Evolutionary conservation across 2,329 filamentous ascomycete genomes (phyloP).

Genomic region (Teratosphaeria destructans): DNA sequence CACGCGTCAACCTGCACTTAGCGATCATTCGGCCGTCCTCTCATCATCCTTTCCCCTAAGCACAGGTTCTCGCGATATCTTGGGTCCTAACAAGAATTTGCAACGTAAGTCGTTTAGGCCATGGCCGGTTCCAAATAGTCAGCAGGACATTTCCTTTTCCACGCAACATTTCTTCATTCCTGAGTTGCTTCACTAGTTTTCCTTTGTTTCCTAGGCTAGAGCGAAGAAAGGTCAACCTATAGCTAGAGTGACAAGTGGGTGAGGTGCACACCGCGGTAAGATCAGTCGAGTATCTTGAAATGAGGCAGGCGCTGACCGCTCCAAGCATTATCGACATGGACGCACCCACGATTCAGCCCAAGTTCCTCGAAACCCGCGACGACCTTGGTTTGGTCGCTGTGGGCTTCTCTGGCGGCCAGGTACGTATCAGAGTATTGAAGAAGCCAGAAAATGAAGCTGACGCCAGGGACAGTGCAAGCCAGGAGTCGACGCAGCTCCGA

Average conservation of each 20-base stretch:
- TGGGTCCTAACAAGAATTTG: background rate
- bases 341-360: slow-evolving; percentile 50
- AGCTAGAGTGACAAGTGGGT: background rate
- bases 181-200: background rate
- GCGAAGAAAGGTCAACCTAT: background rate
- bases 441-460: slow-evolving; percentile 4
- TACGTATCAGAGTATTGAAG: slow-evolving; percentile 30
- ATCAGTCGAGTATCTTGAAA: background rate
- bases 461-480: slow-evolving; percentile 59
- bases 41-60: slow-evolving; percentile 1
- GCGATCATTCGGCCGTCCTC: background rate
- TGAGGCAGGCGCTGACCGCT: background rate
- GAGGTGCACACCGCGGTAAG: background rate
- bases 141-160: background rate
- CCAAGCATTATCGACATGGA: slow-evolving; percentile 19
- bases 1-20: slow-evolving; percentile 2
- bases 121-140: background rate
- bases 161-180: background rate
- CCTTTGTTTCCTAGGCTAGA: background rate
- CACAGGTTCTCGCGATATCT: slow-evolving; percentile 3
- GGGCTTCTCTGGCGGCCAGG: slow-evolving; percentile 93
- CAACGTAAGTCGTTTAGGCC: background rate
- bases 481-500: slow-evolving; percentile 83
- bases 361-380: slow-evolving; percentile 68
- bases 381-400: slow-evolving; percentile 89